These are phyloP conservation scores for Pseudogymnoascus sp. DNA, from an alignment of 2,329 filamentous ascomycete genomes.

Conservation along the genomic window DNA sequence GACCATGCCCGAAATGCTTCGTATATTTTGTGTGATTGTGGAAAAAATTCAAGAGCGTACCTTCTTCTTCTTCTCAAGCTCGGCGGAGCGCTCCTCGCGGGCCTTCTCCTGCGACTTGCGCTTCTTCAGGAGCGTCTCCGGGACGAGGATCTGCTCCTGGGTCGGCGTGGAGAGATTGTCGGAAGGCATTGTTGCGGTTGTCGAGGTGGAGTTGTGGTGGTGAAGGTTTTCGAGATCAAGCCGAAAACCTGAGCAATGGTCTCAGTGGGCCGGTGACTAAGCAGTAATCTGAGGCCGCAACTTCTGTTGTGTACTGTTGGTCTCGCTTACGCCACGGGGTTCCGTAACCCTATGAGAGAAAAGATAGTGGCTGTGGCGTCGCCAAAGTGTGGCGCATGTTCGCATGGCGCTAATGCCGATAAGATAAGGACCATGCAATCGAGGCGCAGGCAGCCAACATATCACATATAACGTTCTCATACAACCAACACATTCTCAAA, in stretches of 20 bases:
- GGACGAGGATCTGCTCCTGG: conserved; percentile 90
- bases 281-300: conserved; percentile 4
- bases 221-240: conserved; percentile 9
- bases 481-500: background rate
- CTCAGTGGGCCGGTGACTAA: conserved; percentile 7
- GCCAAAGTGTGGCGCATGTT: background rate
- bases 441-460: background rate
- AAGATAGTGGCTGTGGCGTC: conserved; percentile 4
- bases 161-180: conserved; percentile 57
- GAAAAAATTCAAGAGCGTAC: conserved; percentile 38
- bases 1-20: conserved; percentile 28
- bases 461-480: background rate
- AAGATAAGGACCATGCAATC: background rate
- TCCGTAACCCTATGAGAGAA: conserved; percentile 6
- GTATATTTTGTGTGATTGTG: conserved; percentile 12
- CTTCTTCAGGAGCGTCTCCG: conserved; percentile 99
- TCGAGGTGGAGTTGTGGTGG: conserved; percentile 30
- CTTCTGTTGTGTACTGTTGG: background rate
- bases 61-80: conserved; percentile 79
- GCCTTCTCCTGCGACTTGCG: conserved; percentile 99
- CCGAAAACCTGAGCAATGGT: conserved; percentile 8
- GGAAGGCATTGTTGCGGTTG: conserved; percentile 46
- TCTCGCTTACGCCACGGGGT: conserved; percentile 7
- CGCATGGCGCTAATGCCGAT: conserved; percentile 7
- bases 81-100: conserved; percentile 75